Percentiles rank a stretch among this genome's conserved stretches.
phyloP scores from a whole-genome alignment of 225 moss, liverwort and hornwort genomes.

The Bryum argenteum region DNA sequence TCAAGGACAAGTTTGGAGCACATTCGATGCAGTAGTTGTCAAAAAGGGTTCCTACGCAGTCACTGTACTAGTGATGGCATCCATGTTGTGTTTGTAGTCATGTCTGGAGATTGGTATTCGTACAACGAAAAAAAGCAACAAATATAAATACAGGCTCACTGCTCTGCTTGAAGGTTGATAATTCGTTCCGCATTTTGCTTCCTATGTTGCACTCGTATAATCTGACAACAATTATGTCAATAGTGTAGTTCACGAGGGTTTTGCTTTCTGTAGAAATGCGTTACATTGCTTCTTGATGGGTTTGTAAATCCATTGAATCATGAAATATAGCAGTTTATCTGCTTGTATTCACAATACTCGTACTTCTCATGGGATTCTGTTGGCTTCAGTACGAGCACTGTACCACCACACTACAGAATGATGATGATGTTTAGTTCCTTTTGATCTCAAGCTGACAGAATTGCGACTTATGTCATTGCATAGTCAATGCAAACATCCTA shows the following conservation, averaged over 20 bases:
- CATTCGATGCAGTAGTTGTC: conserved; percentile 45
- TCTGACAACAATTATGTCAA: conserved; percentile 25
- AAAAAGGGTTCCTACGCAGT: conserved; percentile 42
- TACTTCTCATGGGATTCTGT: neutral
- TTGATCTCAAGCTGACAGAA: no score
- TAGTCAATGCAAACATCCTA: no score
- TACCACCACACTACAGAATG: neutral
- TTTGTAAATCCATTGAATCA: conserved; percentile 26
- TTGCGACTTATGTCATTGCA: no score
- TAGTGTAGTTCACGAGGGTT: conserved; percentile 24
- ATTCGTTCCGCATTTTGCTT: conserved; percentile 20
- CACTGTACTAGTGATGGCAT: conserved; percentile 40
- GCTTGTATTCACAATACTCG: neutral
- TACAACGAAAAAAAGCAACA: conserved; percentile 37
- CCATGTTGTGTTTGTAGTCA: conserved; percentile 55
- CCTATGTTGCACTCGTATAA: conserved; percentile 14
- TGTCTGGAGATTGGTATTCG: conserved; percentile 49
- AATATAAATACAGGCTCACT: conserved; percentile 39
- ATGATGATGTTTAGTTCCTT: no score
- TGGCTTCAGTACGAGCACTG: neutral
- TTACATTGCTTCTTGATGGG: conserved; percentile 25
- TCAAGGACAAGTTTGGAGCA: conserved; percentile 34
- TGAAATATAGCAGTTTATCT: conserved; percentile 35
- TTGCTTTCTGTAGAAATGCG: neutral
- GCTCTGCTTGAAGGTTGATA: conserved; percentile 39